Evolutionary conservation across 768 basidiomycete genomes (phyloP), one percentile per base, ranked within the genome.

Genomic region (Psilocybe subaeruginosa): DNA sequence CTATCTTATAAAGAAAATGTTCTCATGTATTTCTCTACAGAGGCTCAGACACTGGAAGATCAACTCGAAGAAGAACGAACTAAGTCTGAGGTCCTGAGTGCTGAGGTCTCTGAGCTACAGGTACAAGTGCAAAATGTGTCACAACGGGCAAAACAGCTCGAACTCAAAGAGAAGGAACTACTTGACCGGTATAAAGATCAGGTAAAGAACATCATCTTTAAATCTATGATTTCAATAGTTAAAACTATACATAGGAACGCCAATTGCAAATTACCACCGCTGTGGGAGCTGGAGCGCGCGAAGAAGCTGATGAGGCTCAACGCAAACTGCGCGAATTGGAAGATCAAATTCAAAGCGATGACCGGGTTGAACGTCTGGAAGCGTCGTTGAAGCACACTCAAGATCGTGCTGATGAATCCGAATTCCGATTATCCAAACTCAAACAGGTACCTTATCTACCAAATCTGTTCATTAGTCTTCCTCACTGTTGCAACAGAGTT

Each of bases 331-430:
- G 85, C 29, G 91, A 93, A 65, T 74, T 95, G 33, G 86, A 91
- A 67, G 92, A 93, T 62, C 90, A 92, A 64, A 88, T 95, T 19
- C 86, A 93, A 72, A 88, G 84, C 61, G 92, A 95, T 69, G 91
- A 94, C 72, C 87, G 90, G 45, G 86, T 87, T 14, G 92, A 93
- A 64, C 81, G 82, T 46, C 74, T 93, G 27, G 92, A 93, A 70
- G 75, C 76, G 48, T 89, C 89, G 7, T 75, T 95, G 50, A 88
- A 88, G 69, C 87, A 92, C 67, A 88, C 88, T 27, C 91, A 92
- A 67, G 86, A 94, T 67, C 88, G 89, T 57, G 89, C 89, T 4
- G 92, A 91, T 61, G 91, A 93, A 69, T 81, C 94, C 8, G 92
- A 93, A 67, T 90, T 92, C 67, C 91, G 91, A 68, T 77, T 95